A percentile compares a stretch with the other conserved stretches of the same genome.
Evolutionary conservation across 164 flowering plant genomes (phyloP).

Genomic region (Brasenia schreberi): DNA sequence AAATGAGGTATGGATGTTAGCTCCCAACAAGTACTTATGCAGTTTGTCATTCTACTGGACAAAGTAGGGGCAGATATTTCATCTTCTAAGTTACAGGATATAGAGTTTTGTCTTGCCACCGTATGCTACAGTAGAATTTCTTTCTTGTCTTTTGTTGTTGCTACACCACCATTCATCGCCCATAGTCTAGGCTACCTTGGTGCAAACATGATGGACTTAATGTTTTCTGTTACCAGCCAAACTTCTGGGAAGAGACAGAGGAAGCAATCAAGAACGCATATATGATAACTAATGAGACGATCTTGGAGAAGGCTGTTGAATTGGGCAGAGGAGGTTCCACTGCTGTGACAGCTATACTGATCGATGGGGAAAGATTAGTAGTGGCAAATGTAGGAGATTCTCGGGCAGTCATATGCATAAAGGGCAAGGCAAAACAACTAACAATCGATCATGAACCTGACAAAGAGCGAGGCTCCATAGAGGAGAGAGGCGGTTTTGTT

Average conservation of each 20-base stretch:
- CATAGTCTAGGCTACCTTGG: too few species aligned
- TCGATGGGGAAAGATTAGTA: conserved; percentile 59
- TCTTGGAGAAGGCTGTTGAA: conserved; percentile 59
- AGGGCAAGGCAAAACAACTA: conserved; percentile 67
- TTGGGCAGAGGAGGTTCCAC: conserved; percentile 92
- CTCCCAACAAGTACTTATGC: not conserved
- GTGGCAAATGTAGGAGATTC: conserved; percentile 94
- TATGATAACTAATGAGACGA: conserved; percentile 38
- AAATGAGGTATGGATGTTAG: conserved; percentile 42
- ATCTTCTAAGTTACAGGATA: too few species aligned
- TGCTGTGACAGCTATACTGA: conserved; percentile 85
- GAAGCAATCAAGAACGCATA: conserved; percentile 62
- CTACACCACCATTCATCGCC: too few species aligned
- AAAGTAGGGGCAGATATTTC: not conserved
- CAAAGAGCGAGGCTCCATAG: conserved; percentile 44
- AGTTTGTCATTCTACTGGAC: not conserved
- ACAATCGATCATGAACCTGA: conserved; percentile 89
- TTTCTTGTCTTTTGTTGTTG: not conserved
- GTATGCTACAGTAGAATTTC: not conserved
- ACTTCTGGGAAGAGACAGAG: conserved; percentile 74
- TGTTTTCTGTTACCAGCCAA: conserved; percentile 30
- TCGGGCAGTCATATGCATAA: conserved; percentile 64
- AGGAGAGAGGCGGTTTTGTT: conserved; percentile 81
- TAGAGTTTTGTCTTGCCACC: not conserved
- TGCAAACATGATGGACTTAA: not conserved